Base-by-base conservation (phyloP, 2,329 filamentous ascomycete genomes). In the Xylariomycetidae sp. region DNA sequence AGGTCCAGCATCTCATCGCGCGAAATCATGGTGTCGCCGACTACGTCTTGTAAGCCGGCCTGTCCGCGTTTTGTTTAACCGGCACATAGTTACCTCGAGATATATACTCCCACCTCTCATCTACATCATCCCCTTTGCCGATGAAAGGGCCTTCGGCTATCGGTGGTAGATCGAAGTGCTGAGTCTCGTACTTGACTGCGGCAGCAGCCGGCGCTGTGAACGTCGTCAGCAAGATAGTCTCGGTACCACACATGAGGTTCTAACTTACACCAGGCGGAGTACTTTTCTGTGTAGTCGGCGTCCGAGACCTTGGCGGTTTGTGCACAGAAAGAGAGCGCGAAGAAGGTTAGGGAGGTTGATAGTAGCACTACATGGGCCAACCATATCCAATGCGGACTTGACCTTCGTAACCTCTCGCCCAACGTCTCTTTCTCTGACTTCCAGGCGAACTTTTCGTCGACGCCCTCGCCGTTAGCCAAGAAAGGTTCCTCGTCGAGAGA, bases 21-120 rank as follows among this genome's bases (percentile, higher is more conserved):
- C 1, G 68, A 68, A 32, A 80, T 71, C 67, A 76, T 75, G 45
- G 74, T 72, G 49, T 79, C 74, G 23, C 74, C 74, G 17, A 79
- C 73, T 74, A 34, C 10, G 19, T n/a, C n/a, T 35, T 15, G 10
- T 12, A n/a, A 8, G 9, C 4, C 9, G 16, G 28, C 10, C 26
- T 22, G 25, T 23, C 13, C 12, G 14, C 17, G 9, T 3, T 19
- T 2, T 4, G 16, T 8, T 18, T n/a, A 16, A 10, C 18, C 16
- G 7, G 7, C 19, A 17, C 15, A 10, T 31, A 50, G 52, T 14
- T 48, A 56, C 53, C 43, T 25, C 25, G 37, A 35, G 38, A 45
- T 16, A 44, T 49, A 15, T 47, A 64, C 30, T 73, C 61, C 75
- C 75, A 79, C 5, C 69, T 70, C 32, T 64, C 61, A 36, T 79